phyloP scores from a whole-genome alignment of 495 filamentous ascomycete species.

The Penicillium robsamsonii region DNA sequence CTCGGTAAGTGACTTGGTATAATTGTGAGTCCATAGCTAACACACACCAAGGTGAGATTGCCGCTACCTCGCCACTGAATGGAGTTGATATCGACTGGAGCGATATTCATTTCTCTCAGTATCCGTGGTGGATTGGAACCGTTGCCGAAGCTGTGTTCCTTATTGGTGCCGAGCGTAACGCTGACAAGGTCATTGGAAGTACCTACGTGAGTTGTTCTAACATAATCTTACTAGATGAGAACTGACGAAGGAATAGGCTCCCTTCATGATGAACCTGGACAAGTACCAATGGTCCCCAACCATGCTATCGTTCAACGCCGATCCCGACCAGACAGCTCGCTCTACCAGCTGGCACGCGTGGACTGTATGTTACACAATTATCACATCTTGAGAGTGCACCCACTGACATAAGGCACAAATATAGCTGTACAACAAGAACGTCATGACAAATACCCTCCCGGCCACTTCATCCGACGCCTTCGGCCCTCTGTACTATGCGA shows the following conservation, averaged over 20 bases:
- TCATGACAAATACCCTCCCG: slow-evolving; percentile 46
- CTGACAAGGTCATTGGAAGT: slow-evolving; percentile 47
- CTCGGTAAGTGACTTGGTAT: slow-evolving; percentile 38
- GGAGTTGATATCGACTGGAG: slow-evolving; percentile 30
- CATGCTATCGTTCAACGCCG: slow-evolving; percentile 44
- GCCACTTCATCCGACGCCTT: slow-evolving; percentile 35
- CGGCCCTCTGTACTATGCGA: slow-evolving; percentile 47
- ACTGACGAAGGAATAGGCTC: slow-evolving; percentile 34
- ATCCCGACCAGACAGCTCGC: slow-evolving; percentile 38
- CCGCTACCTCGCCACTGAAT: slow-evolving; percentile 47
- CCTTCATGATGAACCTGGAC: slow-evolving; percentile 48
- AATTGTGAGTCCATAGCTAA: neutral
- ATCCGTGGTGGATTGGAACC: slow-evolving; percentile 50
- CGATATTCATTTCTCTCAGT: slow-evolving; percentile 37
- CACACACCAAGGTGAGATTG: slow-evolving; percentile 41
- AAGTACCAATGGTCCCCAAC: slow-evolving; percentile 48
- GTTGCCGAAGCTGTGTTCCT: slow-evolving; percentile 67
- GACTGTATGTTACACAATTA: slow-evolving; percentile 21
- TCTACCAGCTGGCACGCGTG: slow-evolving; percentile 45
- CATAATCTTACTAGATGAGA: neutral
- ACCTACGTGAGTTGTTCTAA: slow-evolving; percentile 35
- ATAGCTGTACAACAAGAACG: slow-evolving; percentile 42
- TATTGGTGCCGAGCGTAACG: slow-evolving; percentile 64
- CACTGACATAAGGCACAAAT: neutral
- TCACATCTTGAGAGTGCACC: neutral